Evolutionary conservation across 306 rosid species (phyloP).

Genomic region (Luffa acutangula): DNA sequence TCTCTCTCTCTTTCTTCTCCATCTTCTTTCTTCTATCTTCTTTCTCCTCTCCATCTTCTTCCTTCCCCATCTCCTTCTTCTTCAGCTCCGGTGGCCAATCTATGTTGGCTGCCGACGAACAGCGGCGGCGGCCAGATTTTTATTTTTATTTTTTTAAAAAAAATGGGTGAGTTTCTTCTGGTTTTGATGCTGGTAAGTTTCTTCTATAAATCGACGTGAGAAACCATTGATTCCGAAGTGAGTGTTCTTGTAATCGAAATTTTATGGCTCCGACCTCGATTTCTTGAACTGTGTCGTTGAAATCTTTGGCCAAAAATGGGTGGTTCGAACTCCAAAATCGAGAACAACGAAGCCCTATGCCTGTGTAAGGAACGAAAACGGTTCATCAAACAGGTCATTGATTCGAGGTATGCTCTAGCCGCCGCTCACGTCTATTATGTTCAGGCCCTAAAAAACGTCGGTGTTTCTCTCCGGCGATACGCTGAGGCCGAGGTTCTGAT

Average conservation of each 20-base stretch:
- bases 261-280: background rate
- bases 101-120: no score
- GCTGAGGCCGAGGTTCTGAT: constrained; percentile 75
- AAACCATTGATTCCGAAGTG: background rate
- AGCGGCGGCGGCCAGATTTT: no score
- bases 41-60: no score
- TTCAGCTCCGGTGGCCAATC: no score
- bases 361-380: constrained; percentile 71
- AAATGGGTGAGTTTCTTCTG: no score
- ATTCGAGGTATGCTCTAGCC: constrained; percentile 74
- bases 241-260: background rate
- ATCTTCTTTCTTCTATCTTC: no score
- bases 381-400: constrained; percentile 69
- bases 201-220: background rate
- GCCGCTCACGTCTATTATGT: constrained; percentile 79
- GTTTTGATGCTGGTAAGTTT: background rate
- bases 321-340: constrained; percentile 53
- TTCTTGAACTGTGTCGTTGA: constrained; percentile 16
- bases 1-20: no score
- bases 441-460: constrained; percentile 60
- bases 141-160: no score
- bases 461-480: constrained; percentile 64
- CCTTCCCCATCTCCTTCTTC: no score
- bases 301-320: constrained; percentile 45
- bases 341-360: constrained; percentile 65